Percentiles rank a stretch among this genome's conserved stretches.
These are phyloP conservation scores for Dimocarpus longan DNA, from an alignment of 345 rosid species.

Conservation along the genomic window DNA sequence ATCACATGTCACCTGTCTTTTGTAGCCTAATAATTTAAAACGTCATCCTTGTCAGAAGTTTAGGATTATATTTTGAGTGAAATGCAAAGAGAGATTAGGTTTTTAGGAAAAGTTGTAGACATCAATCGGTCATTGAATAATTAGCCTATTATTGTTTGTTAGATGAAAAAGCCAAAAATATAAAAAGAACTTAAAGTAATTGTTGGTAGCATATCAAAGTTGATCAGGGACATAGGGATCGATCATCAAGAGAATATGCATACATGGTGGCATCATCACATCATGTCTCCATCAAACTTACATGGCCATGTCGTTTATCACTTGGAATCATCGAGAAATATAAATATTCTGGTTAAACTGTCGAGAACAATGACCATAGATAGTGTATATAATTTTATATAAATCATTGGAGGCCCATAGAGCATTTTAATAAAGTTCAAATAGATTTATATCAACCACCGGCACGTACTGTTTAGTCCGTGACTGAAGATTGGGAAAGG, in stretches of 20 bases:
- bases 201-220: neutral
- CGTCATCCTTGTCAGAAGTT: neutral
- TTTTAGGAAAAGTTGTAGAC: neutral
- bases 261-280: neutral
- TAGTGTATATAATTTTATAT: neutral
- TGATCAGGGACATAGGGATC: neutral
- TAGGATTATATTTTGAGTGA: neutral
- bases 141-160: neutral
- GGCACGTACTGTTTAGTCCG: slow-evolving; percentile 21
- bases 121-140: neutral
- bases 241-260: neutral
- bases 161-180: neutral
- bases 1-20: neutral
- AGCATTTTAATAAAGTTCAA: neutral
- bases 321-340: neutral
- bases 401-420: slow-evolving; percentile 6
- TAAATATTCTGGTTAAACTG: neutral
- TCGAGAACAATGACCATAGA: neutral
- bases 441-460: neutral
- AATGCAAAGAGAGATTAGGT: neutral
- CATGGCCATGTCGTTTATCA: slow-evolving; percentile 8
- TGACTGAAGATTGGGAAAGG: slow-evolving; percentile 22
- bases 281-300: slow-evolving; percentile 8
- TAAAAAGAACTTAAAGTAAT: neutral
- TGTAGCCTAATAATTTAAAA: neutral